Evolutionary conservation across 2,329 filamentous ascomycete genomes (phyloP), one percentile per base, ranked within the genome.

Genomic region (Fusarium sublunatum): DNA sequence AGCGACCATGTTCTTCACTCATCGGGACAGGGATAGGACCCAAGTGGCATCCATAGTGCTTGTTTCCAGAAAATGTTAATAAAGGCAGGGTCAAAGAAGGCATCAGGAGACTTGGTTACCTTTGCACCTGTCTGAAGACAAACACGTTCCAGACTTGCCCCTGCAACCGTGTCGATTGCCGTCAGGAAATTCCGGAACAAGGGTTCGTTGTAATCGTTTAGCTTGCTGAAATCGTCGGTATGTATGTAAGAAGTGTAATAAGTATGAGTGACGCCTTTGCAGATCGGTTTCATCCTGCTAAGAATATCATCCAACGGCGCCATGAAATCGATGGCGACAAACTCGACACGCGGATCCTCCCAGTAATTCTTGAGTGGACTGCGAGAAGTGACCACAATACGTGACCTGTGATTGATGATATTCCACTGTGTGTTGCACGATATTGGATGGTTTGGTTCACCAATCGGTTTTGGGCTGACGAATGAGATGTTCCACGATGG

Each of bases 41-140:
- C 10, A 52, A 39, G 12, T 52, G 48, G 19, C 15, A 12, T 11
- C 48, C 48, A 6, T 52, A 52, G 24, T 52, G 39, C 48, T 52
- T n/a, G n/a, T n/a, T n/a, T n/a, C n/a, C n/a, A n/a, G n/a, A n/a
- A n/a, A n/a, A n/a, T n/a, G n/a, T n/a, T n/a, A n/a, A n/a, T n/a
- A n/a, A n/a, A n/a, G n/a, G n/a, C n/a, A n/a, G n/a, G n/a, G n/a
- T n/a, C n/a, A n/a, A n/a, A n/a, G n/a, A n/a, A n/a, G n/a, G n/a
- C n/a, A n/a, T n/a, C n/a, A n/a, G n/a, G n/a, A n/a, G n/a, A n/a
- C n/a, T n/a, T n/a, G n/a, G n/a, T n/a, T n/a, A 39, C 46, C 26
- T 50, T 50, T 25, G 29, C 48, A 5, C 48, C 48, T 8, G 48
- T 52, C 15, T 35, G 28, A 6, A 52, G 13, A 22, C 36, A 42